Conservation (phyloP, 2,329 filamentous ascomycete species). For the Hymenoscyphus repandus region DNA sequence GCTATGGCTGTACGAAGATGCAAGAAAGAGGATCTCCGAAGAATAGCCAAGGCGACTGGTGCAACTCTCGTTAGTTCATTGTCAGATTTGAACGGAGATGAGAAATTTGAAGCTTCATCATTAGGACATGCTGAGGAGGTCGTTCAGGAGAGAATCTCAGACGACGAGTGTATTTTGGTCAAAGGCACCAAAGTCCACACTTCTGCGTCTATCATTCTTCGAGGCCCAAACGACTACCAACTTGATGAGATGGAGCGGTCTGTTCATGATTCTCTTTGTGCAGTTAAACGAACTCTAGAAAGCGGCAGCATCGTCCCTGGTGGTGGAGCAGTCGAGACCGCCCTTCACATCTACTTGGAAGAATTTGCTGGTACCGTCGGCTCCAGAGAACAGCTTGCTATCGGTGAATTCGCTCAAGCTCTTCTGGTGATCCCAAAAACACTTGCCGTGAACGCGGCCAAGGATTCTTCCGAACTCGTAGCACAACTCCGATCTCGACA, state of each 20-base stretch:
- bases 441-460: constrained; percentile 91
- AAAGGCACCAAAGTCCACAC: constrained; percentile 94
- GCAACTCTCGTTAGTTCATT: constrained; percentile 89
- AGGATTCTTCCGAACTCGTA: constrained; percentile 91
- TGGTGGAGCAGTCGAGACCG: constrained; percentile 96
- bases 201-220: constrained; percentile 91
- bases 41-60: constrained; percentile 93
- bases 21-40: constrained; percentile 96
- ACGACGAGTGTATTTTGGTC: constrained; percentile 96
- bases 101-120: constrained; percentile 88
- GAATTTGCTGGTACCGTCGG: constrained; percentile 97
- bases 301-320: constrained; percentile 95
- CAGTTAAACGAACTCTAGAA: constrained; percentile 94
- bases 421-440: constrained; percentile 95
- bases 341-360: constrained; percentile 97
- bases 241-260: constrained; percentile 99
- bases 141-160: constrained; percentile 95
- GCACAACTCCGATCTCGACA: constrained; percentile 93
- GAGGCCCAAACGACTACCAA: constrained; percentile 91
- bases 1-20: constrained; percentile 94
- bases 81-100: constrained; percentile 94
- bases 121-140: constrained; percentile 93
- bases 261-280: constrained; percentile 92
- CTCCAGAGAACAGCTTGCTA: constrained; percentile 94
- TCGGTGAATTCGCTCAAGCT: constrained; percentile 93